Percentiles rank a stretch among this genome's conserved stretches.
These are phyloP conservation scores for Amanita polypyramis DNA, from an alignment of 768 basidiomycete genomes.

Conservation along the genomic window DNA sequence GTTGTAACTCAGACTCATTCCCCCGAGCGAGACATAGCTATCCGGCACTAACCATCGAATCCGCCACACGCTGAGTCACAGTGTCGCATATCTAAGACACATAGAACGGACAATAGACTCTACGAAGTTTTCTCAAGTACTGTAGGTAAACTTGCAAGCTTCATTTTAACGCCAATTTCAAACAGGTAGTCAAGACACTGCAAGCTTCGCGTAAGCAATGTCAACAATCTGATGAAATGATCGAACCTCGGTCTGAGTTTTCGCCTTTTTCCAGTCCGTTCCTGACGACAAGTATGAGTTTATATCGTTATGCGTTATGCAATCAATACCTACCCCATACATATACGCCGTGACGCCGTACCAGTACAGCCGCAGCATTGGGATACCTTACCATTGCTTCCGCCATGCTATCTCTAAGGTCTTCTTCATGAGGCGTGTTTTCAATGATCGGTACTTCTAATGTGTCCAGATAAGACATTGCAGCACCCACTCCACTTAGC, in stretches of 20 bases:
- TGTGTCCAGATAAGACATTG: constrained; percentile 78
- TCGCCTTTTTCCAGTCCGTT: constrained; percentile 77
- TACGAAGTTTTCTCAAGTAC: constrained; percentile 15
- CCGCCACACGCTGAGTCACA: too few relatives aligned
- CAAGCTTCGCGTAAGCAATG: not conserved
- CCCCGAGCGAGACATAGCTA: too few relatives aligned
- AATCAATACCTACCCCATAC: constrained; percentile 58
- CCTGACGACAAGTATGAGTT: constrained; percentile 20
- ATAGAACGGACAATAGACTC: too few relatives aligned
- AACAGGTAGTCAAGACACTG: constrained; percentile 88
- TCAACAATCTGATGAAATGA: not conserved
- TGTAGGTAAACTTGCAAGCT: constrained; percentile 46
- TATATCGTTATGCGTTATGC: constrained; percentile 7
- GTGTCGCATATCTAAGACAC: too few relatives aligned
- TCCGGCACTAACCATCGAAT: too few relatives aligned
- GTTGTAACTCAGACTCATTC: too few relatives aligned
- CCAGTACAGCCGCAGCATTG: constrained; percentile 67
- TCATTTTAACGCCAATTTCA: constrained; percentile 82
- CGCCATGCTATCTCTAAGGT: constrained; percentile 82
- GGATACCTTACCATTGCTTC: constrained; percentile 75
- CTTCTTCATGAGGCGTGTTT: constrained; percentile 86
- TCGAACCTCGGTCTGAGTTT: constrained; percentile 75
- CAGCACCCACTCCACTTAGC: constrained; percentile 61
- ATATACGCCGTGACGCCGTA: constrained; percentile 73
- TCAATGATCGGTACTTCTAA: constrained; percentile 82